phyloP scores from a whole-genome alignment of 805 yeast species.

The Hanseniaspora thailandica region DNA sequence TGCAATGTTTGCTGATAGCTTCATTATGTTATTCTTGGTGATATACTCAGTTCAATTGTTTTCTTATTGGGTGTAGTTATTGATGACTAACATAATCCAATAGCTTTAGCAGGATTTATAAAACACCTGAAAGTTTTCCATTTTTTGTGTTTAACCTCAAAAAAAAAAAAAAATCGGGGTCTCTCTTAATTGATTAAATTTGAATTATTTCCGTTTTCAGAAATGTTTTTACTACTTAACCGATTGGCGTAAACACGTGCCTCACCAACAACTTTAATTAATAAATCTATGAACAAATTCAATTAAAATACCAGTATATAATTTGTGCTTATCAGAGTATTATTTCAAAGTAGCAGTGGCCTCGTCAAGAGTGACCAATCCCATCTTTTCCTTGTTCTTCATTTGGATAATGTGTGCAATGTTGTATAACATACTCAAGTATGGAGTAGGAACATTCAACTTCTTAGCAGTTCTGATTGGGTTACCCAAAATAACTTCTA shows the following conservation, averaged over 20 bases:
- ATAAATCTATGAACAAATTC: no score
- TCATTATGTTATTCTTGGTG: not conserved
- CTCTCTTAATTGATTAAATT: not conserved
- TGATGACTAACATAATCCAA: not conserved
- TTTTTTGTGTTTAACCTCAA: not conserved
- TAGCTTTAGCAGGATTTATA: not conserved
- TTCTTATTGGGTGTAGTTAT: no score
- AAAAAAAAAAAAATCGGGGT: not conserved
- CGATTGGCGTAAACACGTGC: no score
- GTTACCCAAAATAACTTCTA: slow-evolving; percentile 63
- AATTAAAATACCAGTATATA: not conserved
- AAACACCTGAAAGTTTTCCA: not conserved
- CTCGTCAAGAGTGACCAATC: slow-evolving; percentile 29
- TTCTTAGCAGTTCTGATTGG: slow-evolving; percentile 41
- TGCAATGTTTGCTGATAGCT: not conserved
- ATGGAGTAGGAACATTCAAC: slow-evolving; percentile 44
- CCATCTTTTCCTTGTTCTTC: slow-evolving; percentile 46
- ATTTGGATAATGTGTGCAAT: slow-evolving; percentile 53
- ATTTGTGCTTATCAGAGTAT: not conserved
- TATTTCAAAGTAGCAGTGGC: not conserved
- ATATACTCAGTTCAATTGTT: no score
- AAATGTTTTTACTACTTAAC: no score
- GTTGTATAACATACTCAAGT: slow-evolving; percentile 44
- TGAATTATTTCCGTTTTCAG: not conserved
- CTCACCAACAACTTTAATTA: no score